Evolutionary conservation across 164 flowering plant genomes (phyloP), one percentile per base, ranked within the genome.

Genomic region (Sedum album): DNA sequence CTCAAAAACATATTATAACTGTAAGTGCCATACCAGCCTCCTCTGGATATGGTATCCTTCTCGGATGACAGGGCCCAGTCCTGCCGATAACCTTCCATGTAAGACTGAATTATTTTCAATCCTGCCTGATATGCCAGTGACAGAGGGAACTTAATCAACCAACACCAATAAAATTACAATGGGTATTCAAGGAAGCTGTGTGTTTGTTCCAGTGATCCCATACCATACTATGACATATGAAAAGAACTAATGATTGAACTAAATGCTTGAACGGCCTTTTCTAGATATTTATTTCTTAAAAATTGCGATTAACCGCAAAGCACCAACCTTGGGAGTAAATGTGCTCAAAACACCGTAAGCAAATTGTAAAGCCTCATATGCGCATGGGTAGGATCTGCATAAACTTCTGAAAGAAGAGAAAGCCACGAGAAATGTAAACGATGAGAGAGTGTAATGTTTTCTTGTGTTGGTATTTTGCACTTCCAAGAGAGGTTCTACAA

Each of bases 81-180:
- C 75, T 91, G 98, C 64, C 98, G 78, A 72, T 89, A 94, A 42
- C 98, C 97, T 81, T 91, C 97, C 86, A 91, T 81, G 77, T 91
- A 94, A 35, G 70, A 76, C 73, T 94, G 84, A 66, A 94, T 85
- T 68, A 94, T 89, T 85, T 89, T 91, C 73, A 89, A 76, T 69
- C 89, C 98, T 65, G 97, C 91, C 97, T 91, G 73, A 42, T 69
- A 66, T 57, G 46, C 63, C 38, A 70, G 3, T 20, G 55, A 71
- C 31, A 41, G 18, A 61, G 10, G 3, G 60, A 53, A 7, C 30
- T 1, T 25, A 6, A 53, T 23, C 60, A 53, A 53, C 30, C 60
- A 6, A 41, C 11, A 2, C 2, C 11, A n/a, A n/a, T n/a, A n/a
- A n/a, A n/a, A n/a, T n/a, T n/a, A n/a, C n/a, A n/a, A n/a, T n/a